Base-by-base conservation (phyloP, 2,329 filamentous ascomycete genomes). In the Venturia oleaginea region DNA sequence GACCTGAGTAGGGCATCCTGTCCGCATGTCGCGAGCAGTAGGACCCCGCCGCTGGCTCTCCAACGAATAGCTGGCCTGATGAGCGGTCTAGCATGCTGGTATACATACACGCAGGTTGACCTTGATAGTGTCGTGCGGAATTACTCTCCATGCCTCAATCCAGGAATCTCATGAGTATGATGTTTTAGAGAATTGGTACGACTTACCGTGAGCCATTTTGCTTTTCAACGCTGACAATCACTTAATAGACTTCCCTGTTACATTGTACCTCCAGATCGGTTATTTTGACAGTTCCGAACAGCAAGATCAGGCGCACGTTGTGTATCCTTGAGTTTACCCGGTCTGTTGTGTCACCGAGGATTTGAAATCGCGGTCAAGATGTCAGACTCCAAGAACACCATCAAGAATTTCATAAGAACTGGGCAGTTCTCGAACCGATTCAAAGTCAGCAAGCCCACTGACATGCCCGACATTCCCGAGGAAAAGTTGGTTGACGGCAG, bases 381-480 rank as follows among this genome's bases (percentile, higher is more conserved):
- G 62, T 62, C 60, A 2, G 40, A 42, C 15, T 62, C 60, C 13
- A 64, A 59, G 51, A 57, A 34, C 51, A 57, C 30, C 62, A 64
- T 64, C 38, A 64, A 64, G 40, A 59, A 64, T 13, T 64, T 64
- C 40, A 64, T 64, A 30, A 38, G 42, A 22, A 62, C 40, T 30
- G 61, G 61, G 32, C 40, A 62, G 42, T 62, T 62, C 40, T 46
- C 61, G n/a, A 59, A 61, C 22, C 46, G 51, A 22, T 59, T 64
- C 62, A 64, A 64, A 34, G 46, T 64, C 46, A 64, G 51, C 51
- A 55, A 59, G 51, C 63, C 63, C n/a, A 64, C 62, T 32, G 62
- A 63, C 5, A 55, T 63, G 62, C 51, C 62, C 34, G 62, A 63
- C 19, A 63, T 63, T 34, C 62, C 62, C 34, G 62, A 63, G 34